Conservation (phyloP, 2,329 filamentous ascomycete species). For the Cordyceps fumosorosea region DNA sequence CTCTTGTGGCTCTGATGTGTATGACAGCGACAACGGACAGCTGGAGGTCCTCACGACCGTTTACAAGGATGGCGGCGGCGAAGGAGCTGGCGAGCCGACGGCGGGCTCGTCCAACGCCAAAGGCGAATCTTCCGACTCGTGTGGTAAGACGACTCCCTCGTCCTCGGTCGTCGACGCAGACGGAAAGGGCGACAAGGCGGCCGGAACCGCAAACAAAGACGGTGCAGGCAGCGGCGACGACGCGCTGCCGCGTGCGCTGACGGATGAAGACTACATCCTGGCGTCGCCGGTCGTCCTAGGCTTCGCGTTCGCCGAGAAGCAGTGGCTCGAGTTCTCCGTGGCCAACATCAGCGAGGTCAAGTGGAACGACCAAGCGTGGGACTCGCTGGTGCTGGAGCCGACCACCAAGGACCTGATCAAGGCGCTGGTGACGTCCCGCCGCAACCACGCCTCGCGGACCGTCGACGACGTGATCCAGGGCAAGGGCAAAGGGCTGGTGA, state of each 20-base stretch:
- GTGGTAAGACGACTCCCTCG: conserved; percentile 6
- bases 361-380: conserved; percentile 79
- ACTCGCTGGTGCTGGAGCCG: conserved; percentile 65
- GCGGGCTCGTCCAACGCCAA: conserved; percentile 11
- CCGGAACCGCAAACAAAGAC: background rate
- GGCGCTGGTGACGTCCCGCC: conserved; percentile 77
- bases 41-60: conserved; percentile 46
- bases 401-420: conserved; percentile 59
- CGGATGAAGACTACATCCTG: conserved; percentile 76
- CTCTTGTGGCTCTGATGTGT: conserved; percentile 35
- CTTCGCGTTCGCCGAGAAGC: conserved; percentile 81
- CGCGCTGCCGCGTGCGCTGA: conserved; percentile 48
- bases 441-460: conserved; percentile 71
- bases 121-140: conserved; percentile 14
- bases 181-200: background rate
- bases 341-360: conserved; percentile 72
- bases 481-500: conserved; percentile 79
- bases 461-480: conserved; percentile 79
- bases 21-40: conserved; percentile 31
- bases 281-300: conserved; percentile 79
- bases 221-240: conserved; percentile 16
- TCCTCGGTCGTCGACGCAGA: background rate
- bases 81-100: conserved; percentile 6
- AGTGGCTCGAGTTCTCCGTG: conserved; percentile 84
- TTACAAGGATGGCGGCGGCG: conserved; percentile 34